Conservation (phyloP, 495 filamentous ascomycete genomes). For the Penicillium coffeae region DNA sequence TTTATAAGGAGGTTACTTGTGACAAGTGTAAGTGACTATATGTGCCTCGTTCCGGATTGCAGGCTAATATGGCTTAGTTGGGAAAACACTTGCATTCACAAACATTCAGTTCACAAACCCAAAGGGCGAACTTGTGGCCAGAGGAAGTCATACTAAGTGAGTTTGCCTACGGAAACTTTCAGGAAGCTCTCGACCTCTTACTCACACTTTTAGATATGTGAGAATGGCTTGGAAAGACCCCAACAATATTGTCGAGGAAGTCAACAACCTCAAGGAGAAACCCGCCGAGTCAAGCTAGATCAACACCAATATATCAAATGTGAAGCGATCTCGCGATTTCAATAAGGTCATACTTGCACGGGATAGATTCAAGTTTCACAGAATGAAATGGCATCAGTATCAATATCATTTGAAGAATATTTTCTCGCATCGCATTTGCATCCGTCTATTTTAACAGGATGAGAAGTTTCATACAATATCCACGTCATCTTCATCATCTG, state of each 20-base stretch:
- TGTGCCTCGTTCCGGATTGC: neutral
- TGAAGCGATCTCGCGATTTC: too few relatives aligned
- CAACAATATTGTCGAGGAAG: constrained; percentile 54
- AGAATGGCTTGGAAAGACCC: constrained; percentile 57
- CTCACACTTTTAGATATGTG: constrained; percentile 45
- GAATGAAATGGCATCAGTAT: too few relatives aligned
- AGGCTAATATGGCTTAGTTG: constrained; percentile 53
- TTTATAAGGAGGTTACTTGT: constrained; percentile 64
- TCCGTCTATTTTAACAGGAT: too few relatives aligned
- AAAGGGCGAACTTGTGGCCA: constrained; percentile 74
- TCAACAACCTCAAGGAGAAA: constrained; percentile 23
- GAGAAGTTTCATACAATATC: constrained; percentile 41
- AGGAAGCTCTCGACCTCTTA: constrained; percentile 19
- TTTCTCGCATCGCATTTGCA: too few relatives aligned
- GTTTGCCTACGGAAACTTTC: constrained; percentile 14
- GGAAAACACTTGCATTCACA: constrained; percentile 89
- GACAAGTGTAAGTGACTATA: constrained; percentile 67
- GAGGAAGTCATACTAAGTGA: constrained; percentile 96
- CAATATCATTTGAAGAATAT: too few relatives aligned
- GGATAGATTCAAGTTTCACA: too few relatives aligned
- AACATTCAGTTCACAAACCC: constrained; percentile 71
- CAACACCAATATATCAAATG: too few relatives aligned
- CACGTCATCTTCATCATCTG: constrained; percentile 30
- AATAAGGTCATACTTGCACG: too few relatives aligned
- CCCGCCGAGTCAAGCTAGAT: too few relatives aligned